Evolutionary conservation across 2,329 filamentous ascomycete genomes (phyloP).

Genomic region (Aspergillus texensis): DNA sequence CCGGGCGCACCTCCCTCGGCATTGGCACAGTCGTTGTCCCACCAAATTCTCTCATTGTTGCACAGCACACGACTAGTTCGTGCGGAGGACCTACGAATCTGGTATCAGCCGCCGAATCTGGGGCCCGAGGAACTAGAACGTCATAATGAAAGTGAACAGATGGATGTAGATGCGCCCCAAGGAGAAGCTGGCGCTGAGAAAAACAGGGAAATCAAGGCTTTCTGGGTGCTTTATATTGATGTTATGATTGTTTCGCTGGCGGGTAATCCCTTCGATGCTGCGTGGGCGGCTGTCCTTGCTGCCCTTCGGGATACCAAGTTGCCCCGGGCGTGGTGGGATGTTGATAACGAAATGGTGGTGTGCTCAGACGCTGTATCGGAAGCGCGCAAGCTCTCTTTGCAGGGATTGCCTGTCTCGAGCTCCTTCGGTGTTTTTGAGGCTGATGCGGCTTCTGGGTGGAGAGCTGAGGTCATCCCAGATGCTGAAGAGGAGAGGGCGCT

Average conservation of each 20-base stretch:
- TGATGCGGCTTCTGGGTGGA: slow-evolving; percentile 45
- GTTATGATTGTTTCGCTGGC: slow-evolving; percentile 93
- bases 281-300: slow-evolving; percentile 81
- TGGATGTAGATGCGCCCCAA: slow-evolving; percentile 51
- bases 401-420: slow-evolving; percentile 71
- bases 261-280: slow-evolving; percentile 87
- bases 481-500: slow-evolving; percentile 32
- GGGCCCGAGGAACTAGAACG: slow-evolving; percentile 33
- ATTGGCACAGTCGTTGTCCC: slow-evolving; percentile 82
- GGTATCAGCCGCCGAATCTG: slow-evolving; percentile 57
- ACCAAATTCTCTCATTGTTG: slow-evolving; percentile 74
- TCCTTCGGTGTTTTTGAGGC: slow-evolving; percentile 79
- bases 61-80: slow-evolving; percentile 70
- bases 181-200: slow-evolving; percentile 26
- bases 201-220: slow-evolving; percentile 68
- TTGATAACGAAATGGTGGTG: slow-evolving; percentile 75
- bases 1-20: slow-evolving; percentile 80
- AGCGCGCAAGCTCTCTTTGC: slow-evolving; percentile 60
- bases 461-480: slow-evolving; percentile 39
- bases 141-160: slow-evolving; percentile 48
- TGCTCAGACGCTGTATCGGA: slow-evolving; percentile 66
- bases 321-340: slow-evolving; percentile 80
- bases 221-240: slow-evolving; percentile 95
- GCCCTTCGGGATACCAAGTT: slow-evolving; percentile 77
- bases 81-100: slow-evolving; percentile 72